Evolutionary conservation across 2,329 filamentous ascomycete species (phyloP), one percentile per base, ranked within the genome.

Genomic region (Cucurbitaria berberidis): DNA sequence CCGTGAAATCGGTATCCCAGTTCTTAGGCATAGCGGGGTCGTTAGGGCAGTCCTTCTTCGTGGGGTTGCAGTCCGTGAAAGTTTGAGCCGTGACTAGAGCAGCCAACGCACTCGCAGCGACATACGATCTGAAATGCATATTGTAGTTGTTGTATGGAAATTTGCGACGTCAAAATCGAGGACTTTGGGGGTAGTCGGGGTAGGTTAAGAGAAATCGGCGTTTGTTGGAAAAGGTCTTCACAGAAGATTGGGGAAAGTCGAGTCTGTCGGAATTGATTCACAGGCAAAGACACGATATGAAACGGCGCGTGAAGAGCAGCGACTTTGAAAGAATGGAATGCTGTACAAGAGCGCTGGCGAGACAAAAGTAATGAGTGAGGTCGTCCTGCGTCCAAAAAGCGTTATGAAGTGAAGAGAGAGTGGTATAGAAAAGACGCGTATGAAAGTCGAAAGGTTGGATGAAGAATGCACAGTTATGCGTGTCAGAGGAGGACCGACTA

Each of bases 31-130:
- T 72, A 51, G 77, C 78, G 11, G 76, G 70, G 60, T 81, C 68
- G 45, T 76, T 67, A n/a, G 78, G 74, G 61, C 79, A 81, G 5
- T 69, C 67, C 62, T 77, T 77, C 57, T 76, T 65, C 34, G 64
- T 75, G 6, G 78, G 78, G 55, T 80, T 72, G 67, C 78, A 80
- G 46, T 74, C 68, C 18, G 77, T 78, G 55, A 74, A 79, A 47
- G 78, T 80, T 61, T 80, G 78, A 22, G 74, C 77, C n/a, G 58
- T 67, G 51, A 68, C 68, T 19, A 74, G 45, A 48, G 65, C 62
- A 24, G 67, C 68, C 48, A 78, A 55, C 13, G 70, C 69, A 57
- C 69, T 67, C 26, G 63, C 60, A 6, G 61, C 60, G 40, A 65
- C 43, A 44, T 64, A 68, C 29, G 63, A 51, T 41, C 62, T 65